phyloP scores from a whole-genome alignment of 208 protist species.

The Trypanosoma conorhini region DNA sequence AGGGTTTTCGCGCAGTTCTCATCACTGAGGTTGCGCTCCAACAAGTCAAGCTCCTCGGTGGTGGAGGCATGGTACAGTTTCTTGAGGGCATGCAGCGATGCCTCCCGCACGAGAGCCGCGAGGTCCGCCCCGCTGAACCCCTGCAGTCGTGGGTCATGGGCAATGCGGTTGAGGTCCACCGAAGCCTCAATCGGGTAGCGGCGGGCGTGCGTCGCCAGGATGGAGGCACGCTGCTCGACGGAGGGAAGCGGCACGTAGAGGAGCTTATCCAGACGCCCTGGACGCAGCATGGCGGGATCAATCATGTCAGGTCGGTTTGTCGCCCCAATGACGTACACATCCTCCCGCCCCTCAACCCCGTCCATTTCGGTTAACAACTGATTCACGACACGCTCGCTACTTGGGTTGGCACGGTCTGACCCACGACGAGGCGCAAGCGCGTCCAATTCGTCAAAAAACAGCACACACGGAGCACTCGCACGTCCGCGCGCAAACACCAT shows the following conservation, averaged over 20 bases:
- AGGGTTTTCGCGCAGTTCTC: conserved; percentile 29
- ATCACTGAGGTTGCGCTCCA: conserved; percentile 77
- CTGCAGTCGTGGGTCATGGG: conserved; percentile 62
- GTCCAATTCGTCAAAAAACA: conserved; percentile 97
- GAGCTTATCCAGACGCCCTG: conserved; percentile 88
- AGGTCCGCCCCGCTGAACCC: conserved; percentile 97
- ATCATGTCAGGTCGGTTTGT: conserved; percentile 99
- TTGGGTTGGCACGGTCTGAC: conserved; percentile 86
- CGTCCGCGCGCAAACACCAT: conserved; percentile 91
- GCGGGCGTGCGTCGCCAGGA: conserved; percentile 89
- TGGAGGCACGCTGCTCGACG: conserved; percentile 78
- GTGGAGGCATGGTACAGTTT: conserved; percentile 62
- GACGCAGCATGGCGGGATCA: conserved; percentile 93
- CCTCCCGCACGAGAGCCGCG: conserved; percentile 92
- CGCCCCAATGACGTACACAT: conserved; percentile 98
- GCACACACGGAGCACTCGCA: conserved; percentile 87
- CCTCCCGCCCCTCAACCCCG: conserved; percentile 93
- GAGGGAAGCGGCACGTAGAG: conserved; percentile 86
- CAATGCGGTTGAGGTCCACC: conserved; percentile 85
- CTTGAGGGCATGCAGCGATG: conserved; percentile 86
- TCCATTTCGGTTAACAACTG: conserved; percentile 99
- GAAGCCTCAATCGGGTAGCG: conserved; percentile 83
- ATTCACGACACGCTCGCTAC: conserved; percentile 96
- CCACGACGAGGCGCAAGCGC: conserved; percentile 90
- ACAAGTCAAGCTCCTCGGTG: conserved; percentile 57